phyloP scores from a whole-genome alignment of 768 basidiomycete genomes.

The Mycena vulgaris region DNA sequence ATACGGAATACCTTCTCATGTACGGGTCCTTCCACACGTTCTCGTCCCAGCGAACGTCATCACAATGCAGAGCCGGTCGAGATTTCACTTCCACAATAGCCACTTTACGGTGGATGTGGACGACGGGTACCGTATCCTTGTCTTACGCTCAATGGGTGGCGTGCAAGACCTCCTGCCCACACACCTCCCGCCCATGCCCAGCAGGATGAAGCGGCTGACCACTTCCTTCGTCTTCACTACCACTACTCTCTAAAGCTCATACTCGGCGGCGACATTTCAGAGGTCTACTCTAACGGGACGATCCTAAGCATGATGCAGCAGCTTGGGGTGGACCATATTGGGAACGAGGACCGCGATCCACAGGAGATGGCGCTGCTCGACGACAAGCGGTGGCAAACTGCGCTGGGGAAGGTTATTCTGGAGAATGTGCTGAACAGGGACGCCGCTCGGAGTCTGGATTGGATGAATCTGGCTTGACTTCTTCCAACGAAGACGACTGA shows the following conservation, averaged over 20 bases:
- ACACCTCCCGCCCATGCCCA: conserved; percentile 1
- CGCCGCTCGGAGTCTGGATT: neutral
- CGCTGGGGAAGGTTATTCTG: neutral
- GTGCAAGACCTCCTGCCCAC: neutral
- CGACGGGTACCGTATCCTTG: neutral
- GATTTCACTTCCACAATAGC: conserved; percentile 2
- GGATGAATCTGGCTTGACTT: too few species aligned
- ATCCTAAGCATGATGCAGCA: neutral
- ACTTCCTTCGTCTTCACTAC: conserved; percentile 13
- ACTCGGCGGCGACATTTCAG: conserved; percentile 4
- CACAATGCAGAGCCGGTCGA: neutral
- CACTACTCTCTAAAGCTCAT: conserved; percentile 8
- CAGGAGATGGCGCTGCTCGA: neutral
- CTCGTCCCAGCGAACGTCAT: neutral
- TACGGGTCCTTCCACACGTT: too few species aligned
- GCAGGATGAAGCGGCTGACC: neutral
- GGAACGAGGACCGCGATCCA: neutral
- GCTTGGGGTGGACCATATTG: neutral
- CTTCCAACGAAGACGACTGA: too few species aligned
- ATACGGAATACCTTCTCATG: too few species aligned
- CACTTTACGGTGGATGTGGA: conserved; percentile 15
- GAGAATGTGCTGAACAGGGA: neutral
- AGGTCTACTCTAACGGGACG: neutral
- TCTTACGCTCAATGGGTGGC: neutral
- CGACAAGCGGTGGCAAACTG: conserved; percentile 10